Percentiles rank a stretch among this genome's conserved stretches.
phyloP scores from a whole-genome alignment of 2,329 filamentous ascomycete species.

The Aureobasidium sp. region DNA sequence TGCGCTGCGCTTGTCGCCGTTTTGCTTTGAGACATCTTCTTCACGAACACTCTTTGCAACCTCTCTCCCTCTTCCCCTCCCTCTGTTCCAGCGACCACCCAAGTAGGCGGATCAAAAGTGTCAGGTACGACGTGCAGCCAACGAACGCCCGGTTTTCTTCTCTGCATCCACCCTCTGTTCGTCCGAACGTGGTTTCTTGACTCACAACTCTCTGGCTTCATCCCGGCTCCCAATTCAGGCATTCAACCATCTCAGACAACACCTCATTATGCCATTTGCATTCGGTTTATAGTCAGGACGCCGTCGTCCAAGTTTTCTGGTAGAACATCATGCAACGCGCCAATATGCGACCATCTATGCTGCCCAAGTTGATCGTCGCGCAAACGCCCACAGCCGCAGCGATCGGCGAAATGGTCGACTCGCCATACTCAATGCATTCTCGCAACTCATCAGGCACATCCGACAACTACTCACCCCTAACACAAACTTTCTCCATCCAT shows the following conservation, averaged over 20 bases:
- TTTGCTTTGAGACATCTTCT: slow-evolving; percentile 14
- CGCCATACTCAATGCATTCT: slow-evolving; percentile 28
- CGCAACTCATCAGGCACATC: slow-evolving; percentile 41
- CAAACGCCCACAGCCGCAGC: slow-evolving; percentile 27
- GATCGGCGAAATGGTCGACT: slow-evolving; percentile 18
- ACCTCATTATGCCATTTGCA: slow-evolving; percentile 9
- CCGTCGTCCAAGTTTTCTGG: not conserved
- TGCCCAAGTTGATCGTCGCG: slow-evolving; percentile 33
- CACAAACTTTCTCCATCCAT: slow-evolving; percentile 60
- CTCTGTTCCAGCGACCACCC: slow-evolving; percentile 1
- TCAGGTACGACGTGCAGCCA: slow-evolving; percentile 7
- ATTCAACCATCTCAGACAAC: not conserved
- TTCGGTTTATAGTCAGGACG: slow-evolving; percentile 15
- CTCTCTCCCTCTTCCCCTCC: not conserved
- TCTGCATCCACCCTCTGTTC: not conserved
- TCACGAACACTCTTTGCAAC: not conserved
- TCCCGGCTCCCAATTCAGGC: not conserved
- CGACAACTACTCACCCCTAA: slow-evolving; percentile 62
- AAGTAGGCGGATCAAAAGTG: not conserved
- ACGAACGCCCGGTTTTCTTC: not conserved
- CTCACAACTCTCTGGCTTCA: not conserved
- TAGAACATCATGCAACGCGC: not conserved
- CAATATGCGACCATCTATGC: slow-evolving; percentile 32
- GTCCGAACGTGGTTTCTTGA: not conserved
- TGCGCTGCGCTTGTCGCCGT: slow-evolving; percentile 6